Evolutionary conservation across 495 filamentous ascomycete genomes (phyloP).

Genomic region (Jackrogersella minutella): DNA sequence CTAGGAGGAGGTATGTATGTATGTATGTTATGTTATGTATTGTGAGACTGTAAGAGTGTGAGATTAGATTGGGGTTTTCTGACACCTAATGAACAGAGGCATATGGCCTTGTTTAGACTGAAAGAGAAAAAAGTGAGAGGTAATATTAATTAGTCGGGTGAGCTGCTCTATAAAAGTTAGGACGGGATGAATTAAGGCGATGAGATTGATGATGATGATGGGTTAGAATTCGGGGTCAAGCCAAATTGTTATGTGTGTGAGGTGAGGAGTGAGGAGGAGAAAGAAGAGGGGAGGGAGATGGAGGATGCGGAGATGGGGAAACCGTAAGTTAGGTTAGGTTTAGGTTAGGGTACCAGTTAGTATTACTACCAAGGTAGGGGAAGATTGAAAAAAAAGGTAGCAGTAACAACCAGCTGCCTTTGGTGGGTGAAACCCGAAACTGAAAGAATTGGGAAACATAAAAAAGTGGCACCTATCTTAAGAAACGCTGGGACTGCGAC

Average conservation of each 20-base stretch:
- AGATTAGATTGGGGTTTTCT: background rate
- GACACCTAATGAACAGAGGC: background rate
- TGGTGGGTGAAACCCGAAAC: constrained; percentile 37
- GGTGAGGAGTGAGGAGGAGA: constrained; percentile 37
- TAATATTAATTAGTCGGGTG: background rate
- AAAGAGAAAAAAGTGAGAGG: background rate
- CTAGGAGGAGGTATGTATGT: background rate
- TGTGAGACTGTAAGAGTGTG: constrained; percentile 21
- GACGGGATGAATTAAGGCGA: constrained; percentile 12
- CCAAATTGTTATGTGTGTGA: constrained; percentile 30
- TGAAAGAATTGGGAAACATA: constrained; percentile 27
- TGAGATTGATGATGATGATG: constrained; percentile 30
- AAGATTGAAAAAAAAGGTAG: constrained; percentile 3
- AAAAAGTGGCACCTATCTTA: constrained; percentile 36
- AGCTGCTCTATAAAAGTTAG: background rate
- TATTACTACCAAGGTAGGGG: no score
- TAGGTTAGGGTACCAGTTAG: constrained; percentile 10
- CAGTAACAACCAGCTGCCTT: constrained; percentile 17
- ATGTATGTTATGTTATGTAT: constrained; percentile 12
- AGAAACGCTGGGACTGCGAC: constrained; percentile 24
- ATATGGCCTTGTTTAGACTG: background rate
- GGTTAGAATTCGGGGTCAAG: constrained; percentile 38
- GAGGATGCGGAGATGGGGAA: constrained; percentile 44
- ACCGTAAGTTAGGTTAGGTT: constrained; percentile 20
- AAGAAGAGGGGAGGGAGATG: constrained; percentile 28